Base-by-base conservation (phyloP, 345 rosid species). In the Melaleuca alternifolia region DNA sequence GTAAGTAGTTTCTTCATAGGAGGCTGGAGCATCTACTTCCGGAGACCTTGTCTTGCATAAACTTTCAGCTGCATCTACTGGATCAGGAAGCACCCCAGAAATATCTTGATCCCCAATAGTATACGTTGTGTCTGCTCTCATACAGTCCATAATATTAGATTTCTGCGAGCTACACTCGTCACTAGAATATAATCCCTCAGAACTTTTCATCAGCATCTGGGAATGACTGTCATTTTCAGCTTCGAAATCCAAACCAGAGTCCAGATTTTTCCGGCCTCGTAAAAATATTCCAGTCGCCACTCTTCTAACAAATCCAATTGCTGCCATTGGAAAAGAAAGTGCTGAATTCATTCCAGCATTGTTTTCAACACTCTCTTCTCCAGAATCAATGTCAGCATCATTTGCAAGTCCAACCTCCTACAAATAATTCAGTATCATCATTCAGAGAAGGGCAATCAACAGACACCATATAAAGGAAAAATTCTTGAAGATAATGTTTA, bases 271-370 rank as follows among this genome's bases (percentile, higher is more conserved):
- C 48, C 91, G 92, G 46, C 95, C 93, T 71, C 97, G 94, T 10
- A 96, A 94, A 89, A 98, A 94, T 84, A 97, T 92, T 90, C 97
- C 99, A 84, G 92, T 89, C 26, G 99, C 99, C 83, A 97, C 85
- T 89, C 96, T 93, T 85, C 95, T 91, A 82, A 96, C 94, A 92
- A 96, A 95, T 88, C 90, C 99, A 88, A 97, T 90, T 28, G 98
- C 99, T 87, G 99, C 96, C 86, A 93, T 91, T 71, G 99, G 96
- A 87, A 97, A 93, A 92, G 97, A 92, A 75, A 96, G 90, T 61
- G 96, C 97, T 50, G 95, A 89, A 88, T 91, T 96, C 89, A 91
- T 93, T 87, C 94, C 98, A 81, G 93, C 91, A 85, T 89, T 91
- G 82, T 88, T 89, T 59, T 92, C 94, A 11, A 83, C 77, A 84